Conservation (phyloP, 495 filamentous ascomycete genomes). For the Zalerion maritima region DNA sequence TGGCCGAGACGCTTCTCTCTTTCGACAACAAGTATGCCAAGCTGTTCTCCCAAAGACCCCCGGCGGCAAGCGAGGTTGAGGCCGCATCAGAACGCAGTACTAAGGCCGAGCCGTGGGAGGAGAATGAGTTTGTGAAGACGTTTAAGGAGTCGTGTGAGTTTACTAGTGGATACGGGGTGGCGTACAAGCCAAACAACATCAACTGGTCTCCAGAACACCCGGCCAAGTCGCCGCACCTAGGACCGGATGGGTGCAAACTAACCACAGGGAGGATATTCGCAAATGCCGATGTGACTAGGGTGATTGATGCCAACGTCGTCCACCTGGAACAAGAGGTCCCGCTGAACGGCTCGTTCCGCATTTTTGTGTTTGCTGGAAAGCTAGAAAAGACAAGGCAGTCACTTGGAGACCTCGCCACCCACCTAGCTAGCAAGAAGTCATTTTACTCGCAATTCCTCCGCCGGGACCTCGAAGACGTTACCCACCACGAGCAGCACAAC, state of each 20-base stretch:
- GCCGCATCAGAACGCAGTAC: constrained; percentile 20
- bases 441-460: constrained; percentile 55
- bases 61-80: constrained; percentile 33
- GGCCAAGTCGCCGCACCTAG: constrained; percentile 53
- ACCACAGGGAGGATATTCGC: constrained; percentile 56
- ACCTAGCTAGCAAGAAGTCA: constrained; percentile 46
- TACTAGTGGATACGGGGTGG: constrained; percentile 55
- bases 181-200: constrained; percentile 45
- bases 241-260: constrained; percentile 44
- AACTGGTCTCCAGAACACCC: constrained; percentile 55
- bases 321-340: constrained; percentile 82
- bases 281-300: constrained; percentile 64
- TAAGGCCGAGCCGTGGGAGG: constrained; percentile 15
- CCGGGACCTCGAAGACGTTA: constrained; percentile 45
- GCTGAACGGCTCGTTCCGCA: constrained; percentile 71
- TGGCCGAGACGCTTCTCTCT: constrained; percentile 55
- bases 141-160: constrained; percentile 61
- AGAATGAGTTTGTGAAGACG: constrained; percentile 58
- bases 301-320: constrained; percentile 72
- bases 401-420: constrained; percentile 49
- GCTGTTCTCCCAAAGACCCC: constrained; percentile 47
- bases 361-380: constrained; percentile 70
- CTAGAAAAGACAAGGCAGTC: constrained; percentile 36
- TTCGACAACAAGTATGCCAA: constrained; percentile 62
- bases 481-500: constrained; percentile 67